phyloP scores from a whole-genome alignment of 2,329 filamentous ascomycete genomes.

The Zalaria obscura region DNA sequence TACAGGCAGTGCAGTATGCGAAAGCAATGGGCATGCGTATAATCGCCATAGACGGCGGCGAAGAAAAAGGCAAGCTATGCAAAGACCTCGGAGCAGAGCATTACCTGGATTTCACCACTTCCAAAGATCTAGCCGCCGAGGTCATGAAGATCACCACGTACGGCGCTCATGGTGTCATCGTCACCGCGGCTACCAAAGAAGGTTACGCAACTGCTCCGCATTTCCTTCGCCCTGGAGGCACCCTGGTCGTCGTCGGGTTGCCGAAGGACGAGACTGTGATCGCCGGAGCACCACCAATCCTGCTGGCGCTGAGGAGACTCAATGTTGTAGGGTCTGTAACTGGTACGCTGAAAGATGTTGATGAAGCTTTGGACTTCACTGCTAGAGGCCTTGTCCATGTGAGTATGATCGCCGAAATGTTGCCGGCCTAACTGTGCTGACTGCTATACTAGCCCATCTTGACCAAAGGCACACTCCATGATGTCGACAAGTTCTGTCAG shows the following conservation, averaged over 20 bases:
- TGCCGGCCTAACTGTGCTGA: no score
- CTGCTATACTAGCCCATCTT: constrained; percentile 17
- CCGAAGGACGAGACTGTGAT: constrained; percentile 18
- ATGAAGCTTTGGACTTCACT: constrained; percentile 31
- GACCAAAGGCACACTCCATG: constrained; percentile 22
- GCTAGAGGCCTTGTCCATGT: constrained; percentile 24
- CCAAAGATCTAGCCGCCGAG: constrained; percentile 20
- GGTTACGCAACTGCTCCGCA: constrained; percentile 20
- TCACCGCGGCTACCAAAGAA: constrained; percentile 21
- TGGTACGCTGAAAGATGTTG: constrained; percentile 30
- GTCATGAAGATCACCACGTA: constrained; percentile 21
- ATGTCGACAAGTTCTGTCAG: constrained; percentile 25
- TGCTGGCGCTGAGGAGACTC: constrained; percentile 24
- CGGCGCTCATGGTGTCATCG: constrained; percentile 23
- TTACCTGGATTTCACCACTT: constrained; percentile 22
- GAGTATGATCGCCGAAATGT: not conserved
- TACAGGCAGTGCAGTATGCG: constrained; percentile 16
- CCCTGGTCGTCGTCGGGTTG: constrained; percentile 22
- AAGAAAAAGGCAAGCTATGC: constrained; percentile 22
- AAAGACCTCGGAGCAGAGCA: constrained; percentile 22
- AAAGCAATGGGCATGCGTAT: constrained; percentile 15
- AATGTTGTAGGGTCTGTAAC: constrained; percentile 29
- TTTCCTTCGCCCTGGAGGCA: constrained; percentile 21
- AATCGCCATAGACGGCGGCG: constrained; percentile 24
- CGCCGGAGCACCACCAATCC: constrained; percentile 23